Evolutionary conservation across 164 flowering plant genomes (phyloP), one percentile per base, ranked within the genome.

Genomic region (Piper betle): DNA sequence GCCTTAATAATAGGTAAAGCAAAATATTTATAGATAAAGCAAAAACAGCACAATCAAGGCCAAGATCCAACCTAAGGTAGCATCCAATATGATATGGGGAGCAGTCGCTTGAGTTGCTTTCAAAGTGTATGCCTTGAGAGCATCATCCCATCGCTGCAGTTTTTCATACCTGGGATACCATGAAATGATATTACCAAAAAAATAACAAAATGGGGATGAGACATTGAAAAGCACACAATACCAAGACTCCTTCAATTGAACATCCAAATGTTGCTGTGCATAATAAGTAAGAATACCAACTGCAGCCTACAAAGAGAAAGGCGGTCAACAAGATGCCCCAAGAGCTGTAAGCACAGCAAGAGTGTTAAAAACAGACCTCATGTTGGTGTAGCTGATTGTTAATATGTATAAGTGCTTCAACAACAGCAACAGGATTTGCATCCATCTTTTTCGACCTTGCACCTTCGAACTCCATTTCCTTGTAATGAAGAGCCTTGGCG

Each of bases 381-480:
- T 94, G 89, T 73, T 94, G 99, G 74, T 91, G 96, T 64, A 94
- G 77, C 68, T 91, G 99, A 78, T 88, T 94, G 72, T 94, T 94
- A 73, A 94, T 91, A 75, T 91, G 96, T 60, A 94, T 91, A 59
- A 94, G 96, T 39, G 87, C 88, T 79, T 94, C 99, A 73, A 90
- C 99, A 2, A 87, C 94, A 74, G 96, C 85, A 71, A 85, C 96
- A 53, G 96, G 97, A 62, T 85, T 81, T 50, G 87, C 90, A 74
- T 88, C 97, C 96, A 83, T 94, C 78, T 80, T 90, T 64, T 85
- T 87, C 58, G 88, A 79, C 52, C 78, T 78, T 58, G 96, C 91
- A 74, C 91, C 90, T 81, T 91, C 96, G 75, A 91, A 94, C 75
- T 91, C 97, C 97, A 91, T 91, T 78, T 94, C 99, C 72, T 88